Evolutionary conservation across 805 yeast genomes (phyloP), one percentile per base, ranked within the genome.

Genomic region (Myxozyma neotropica): DNA sequence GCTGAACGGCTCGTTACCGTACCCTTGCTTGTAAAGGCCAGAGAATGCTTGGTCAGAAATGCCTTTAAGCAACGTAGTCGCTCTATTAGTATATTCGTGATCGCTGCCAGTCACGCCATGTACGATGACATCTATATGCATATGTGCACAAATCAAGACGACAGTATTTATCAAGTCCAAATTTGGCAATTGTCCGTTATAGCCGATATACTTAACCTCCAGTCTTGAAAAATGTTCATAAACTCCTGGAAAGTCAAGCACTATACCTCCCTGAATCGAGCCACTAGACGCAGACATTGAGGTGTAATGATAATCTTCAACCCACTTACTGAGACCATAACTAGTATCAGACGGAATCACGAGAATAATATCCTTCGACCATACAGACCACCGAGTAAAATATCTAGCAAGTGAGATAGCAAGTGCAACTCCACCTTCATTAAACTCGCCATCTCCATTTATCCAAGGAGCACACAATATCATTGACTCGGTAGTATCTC

Each of bases 151-250:
- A 35, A 90, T 80, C 47, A 81, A 76, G n/a, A 85, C 85, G 2
- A 89, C 96, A 27, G 91, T 82, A 70, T 94, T 94, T 48, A 94
- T 76, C 57, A 94, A 75, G 74, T 94, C 99, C 68, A 94, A 79
- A 71, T 94, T 94, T 15, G 99, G 99, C 65, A 92, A 79, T 73
- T 91, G 97, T 21, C 99, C 99, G 70, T 94, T 94, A 59, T 92
- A 78, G 0, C 99, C 99, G 61, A 88, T 90, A 71, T 89, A 93
- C 49, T 76, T 78, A 45, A 94, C 72, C 71, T 92, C 96, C 33
- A 88, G 73, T 68, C 81, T 83, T 57, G 87, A 89, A 71, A 91
- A 83, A 66, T 82, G 79, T 71, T 92, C 98, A 36, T 72, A 70
- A 6, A 76, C 75, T 6, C 83, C 81, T 2, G 94, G 84, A 70